phyloP scores from a whole-genome alignment of 129 eudicot species.

The Centrapalus pauciflorus region DNA sequence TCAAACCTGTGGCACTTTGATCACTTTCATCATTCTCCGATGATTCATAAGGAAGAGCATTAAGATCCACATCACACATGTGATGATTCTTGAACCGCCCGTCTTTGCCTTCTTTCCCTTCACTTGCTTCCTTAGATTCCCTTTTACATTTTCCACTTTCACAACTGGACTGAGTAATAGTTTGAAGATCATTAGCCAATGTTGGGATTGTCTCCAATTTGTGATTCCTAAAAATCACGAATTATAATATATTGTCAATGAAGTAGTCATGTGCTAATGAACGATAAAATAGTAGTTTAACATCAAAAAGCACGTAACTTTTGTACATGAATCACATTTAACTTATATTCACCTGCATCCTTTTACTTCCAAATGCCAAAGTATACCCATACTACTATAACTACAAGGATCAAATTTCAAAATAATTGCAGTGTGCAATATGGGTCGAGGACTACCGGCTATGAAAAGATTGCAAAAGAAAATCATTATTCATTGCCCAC shows the following conservation, averaged over 20 bases:
- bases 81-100: slow-evolving; percentile 18
- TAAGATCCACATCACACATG: slow-evolving; percentile 40
- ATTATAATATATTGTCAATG: neutral
- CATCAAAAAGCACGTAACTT: neutral
- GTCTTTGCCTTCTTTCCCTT: slow-evolving; percentile 22
- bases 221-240: slow-evolving; percentile 31
- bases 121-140: slow-evolving; percentile 24
- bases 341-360: neutral
- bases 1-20: slow-evolving; percentile 39
- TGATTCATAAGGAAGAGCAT: slow-evolving; percentile 31
- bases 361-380: neutral
- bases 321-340: neutral
- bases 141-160: slow-evolving; percentile 4
- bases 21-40: slow-evolving; percentile 40
- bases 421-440: neutral
- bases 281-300: slow-evolving; percentile 6
- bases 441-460: neutral
- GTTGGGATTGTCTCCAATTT: slow-evolving; percentile 42
- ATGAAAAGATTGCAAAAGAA: neutral
- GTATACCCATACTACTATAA: neutral
- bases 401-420: neutral
- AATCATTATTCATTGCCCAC: neutral
- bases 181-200: slow-evolving; percentile 39
- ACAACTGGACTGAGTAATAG: slow-evolving; percentile 19
- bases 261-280: slow-evolving; percentile 4